Percentiles rank a stretch among this genome's conserved stretches.
These are phyloP conservation scores for Tetrapisispora pingtungensis DNA, from an alignment of 805 yeast species.

Conservation along the genomic window DNA sequence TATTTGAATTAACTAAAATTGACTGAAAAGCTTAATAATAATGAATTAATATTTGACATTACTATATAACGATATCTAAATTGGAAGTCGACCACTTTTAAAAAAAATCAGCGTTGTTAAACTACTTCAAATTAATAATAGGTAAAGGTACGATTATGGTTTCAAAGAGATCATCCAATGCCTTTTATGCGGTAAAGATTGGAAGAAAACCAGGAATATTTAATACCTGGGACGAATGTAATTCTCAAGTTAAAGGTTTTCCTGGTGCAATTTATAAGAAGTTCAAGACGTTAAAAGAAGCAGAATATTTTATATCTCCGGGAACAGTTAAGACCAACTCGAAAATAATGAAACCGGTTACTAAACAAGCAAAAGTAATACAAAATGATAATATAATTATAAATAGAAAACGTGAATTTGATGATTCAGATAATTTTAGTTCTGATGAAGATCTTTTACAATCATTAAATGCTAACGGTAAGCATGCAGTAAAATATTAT, in stretches of 20 bases:
- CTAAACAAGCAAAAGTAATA: background rate
- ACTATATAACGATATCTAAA: too few relatives aligned
- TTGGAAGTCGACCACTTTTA: too few relatives aligned
- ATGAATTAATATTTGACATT: too few relatives aligned
- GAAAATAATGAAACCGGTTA: background rate
- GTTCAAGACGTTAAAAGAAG: constrained; percentile 41
- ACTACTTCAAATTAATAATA: background rate
- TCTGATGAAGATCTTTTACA: background rate
- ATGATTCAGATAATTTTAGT: background rate
- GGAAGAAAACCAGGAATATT: constrained; percentile 53
- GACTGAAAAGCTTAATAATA: too few relatives aligned
- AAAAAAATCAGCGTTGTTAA: background rate
- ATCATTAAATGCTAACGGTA: background rate
- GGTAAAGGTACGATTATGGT: background rate
- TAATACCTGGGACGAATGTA: constrained; percentile 48
- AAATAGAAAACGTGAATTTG: background rate
- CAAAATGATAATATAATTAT: background rate
- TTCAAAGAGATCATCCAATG: background rate
- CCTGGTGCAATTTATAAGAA: constrained; percentile 48
- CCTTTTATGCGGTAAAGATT: constrained; percentile 44
- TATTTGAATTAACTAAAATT: too few relatives aligned
- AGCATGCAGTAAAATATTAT: constrained; percentile 13
- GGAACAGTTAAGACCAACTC: background rate
- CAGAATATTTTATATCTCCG: constrained; percentile 32
- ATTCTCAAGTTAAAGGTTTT: constrained; percentile 44